phyloP scores from a whole-genome alignment of 2,329 filamentous ascomycete species.

The Myotisia sp. region DNA sequence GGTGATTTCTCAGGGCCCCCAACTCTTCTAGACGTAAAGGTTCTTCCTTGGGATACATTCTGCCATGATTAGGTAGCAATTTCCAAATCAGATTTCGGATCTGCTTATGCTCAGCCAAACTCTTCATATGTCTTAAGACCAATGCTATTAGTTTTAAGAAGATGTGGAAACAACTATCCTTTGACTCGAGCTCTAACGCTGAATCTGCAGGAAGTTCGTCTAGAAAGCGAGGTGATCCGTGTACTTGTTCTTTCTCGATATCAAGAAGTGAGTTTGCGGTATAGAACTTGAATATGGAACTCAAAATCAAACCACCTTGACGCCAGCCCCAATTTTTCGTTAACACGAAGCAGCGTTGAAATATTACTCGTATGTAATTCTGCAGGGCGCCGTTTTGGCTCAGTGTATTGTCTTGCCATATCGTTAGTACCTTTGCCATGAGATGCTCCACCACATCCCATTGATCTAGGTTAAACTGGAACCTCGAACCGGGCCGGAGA shows the following conservation, averaged over 20 bases:
- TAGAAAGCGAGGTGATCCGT: slow-evolving; percentile 41
- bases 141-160: slow-evolving; percentile 43
- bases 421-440: slow-evolving; percentile 33
- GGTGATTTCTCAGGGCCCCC: slow-evolving; percentile 46
- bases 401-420: slow-evolving; percentile 32
- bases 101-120: slow-evolving; percentile 38
- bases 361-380: slow-evolving; percentile 38
- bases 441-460: slow-evolving; percentile 38
- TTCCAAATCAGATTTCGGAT: slow-evolving; percentile 44
- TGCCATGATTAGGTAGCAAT: slow-evolving; percentile 45
- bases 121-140: slow-evolving; percentile 35
- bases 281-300: slow-evolving; percentile 46
- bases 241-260: slow-evolving; percentile 37
- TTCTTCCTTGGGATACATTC: slow-evolving; percentile 46
- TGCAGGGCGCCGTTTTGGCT: slow-evolving; percentile 36
- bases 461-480: slow-evolving; percentile 29
- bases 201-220: slow-evolving; percentile 34
- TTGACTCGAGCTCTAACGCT: slow-evolving; percentile 29
- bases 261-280: slow-evolving; percentile 39
- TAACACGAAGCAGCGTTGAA: slow-evolving; percentile 40
- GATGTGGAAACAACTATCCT: slow-evolving; percentile 44
- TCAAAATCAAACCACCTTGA: slow-evolving; percentile 40
- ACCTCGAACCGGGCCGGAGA: slow-evolving; percentile 27
- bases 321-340: slow-evolving; percentile 44
- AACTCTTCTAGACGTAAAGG: slow-evolving; percentile 39